Evolutionary conservation across 306 rosid genomes (phyloP).

Genomic region (Pueraria montana): DNA sequence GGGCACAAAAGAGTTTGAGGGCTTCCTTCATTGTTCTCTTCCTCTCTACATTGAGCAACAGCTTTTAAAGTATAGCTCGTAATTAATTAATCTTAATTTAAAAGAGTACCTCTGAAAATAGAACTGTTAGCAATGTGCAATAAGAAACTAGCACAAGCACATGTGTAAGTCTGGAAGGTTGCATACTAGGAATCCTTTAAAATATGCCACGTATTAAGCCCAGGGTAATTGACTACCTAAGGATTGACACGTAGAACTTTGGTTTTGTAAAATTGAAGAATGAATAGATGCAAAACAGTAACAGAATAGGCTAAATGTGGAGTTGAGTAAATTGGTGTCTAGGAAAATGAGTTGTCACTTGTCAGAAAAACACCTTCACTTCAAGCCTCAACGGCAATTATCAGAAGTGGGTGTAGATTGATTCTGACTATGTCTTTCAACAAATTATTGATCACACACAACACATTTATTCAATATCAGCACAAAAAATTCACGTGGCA

Average conservation of each 20-base stretch:
- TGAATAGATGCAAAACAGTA: too few relatives aligned
- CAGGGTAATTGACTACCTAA: neutral
- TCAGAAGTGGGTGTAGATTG: neutral
- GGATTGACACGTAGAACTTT: neutral
- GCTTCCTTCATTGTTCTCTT: neutral
- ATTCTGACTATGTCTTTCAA: neutral
- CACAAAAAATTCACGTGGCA: slow-evolving; percentile 46
- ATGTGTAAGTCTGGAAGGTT: neutral
- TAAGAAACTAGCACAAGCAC: neutral
- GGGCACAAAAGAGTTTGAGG: neutral
- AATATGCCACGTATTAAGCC: neutral
- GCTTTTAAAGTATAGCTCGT: neutral
- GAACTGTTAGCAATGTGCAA: neutral
- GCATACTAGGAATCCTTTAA: neutral
- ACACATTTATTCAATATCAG: slow-evolving; percentile 49
- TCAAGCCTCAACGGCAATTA: neutral
- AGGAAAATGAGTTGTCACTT: neutral
- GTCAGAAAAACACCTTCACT: neutral
- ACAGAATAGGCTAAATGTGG: too few relatives aligned
- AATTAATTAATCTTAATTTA: neutral
- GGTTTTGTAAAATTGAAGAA: neutral
- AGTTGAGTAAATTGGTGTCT: neutral
- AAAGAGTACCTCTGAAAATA: neutral
- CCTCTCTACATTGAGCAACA: neutral
- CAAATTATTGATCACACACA: neutral